These are phyloP conservation scores for Gnetum montanum DNA, from an alignment of 75 land plant species.

Conservation along the genomic window DNA sequence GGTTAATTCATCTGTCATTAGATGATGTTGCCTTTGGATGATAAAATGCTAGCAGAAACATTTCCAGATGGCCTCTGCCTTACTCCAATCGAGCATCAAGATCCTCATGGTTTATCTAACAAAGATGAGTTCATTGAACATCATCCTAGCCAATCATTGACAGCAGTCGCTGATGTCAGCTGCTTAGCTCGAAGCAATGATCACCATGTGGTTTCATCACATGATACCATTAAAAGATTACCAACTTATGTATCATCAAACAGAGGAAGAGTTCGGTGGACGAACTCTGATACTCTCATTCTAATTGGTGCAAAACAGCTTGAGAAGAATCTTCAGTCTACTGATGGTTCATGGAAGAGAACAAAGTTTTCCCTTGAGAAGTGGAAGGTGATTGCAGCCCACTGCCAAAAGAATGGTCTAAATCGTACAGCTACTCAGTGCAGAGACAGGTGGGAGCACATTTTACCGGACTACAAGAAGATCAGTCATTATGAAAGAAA, in stretches of 20 bases:
- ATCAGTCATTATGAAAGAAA: slow-evolving; percentile 7
- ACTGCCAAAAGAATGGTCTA: slow-evolving; percentile 8
- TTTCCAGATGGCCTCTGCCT: slow-evolving; percentile 7
- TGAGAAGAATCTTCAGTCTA: slow-evolving; percentile 5
- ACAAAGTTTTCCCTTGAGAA: slow-evolving; percentile 11
- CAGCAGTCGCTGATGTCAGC: slow-evolving; percentile 1
- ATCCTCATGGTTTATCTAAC: slow-evolving; percentile 1
- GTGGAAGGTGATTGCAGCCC: slow-evolving; percentile 6
- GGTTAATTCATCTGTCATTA: neutral
- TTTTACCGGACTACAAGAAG: slow-evolving; percentile 13
- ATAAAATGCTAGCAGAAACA: slow-evolving; percentile 3
- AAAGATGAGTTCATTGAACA: slow-evolving; percentile 1
- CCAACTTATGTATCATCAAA: neutral
- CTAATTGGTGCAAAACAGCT: slow-evolving; percentile 7
- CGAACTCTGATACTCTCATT: slow-evolving; percentile 2
- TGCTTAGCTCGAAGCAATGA: neutral
- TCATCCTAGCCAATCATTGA: neutral
- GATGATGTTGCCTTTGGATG: neutral
- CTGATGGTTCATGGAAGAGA: slow-evolving; percentile 4
- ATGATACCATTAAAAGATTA: neutral
- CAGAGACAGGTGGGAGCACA: slow-evolving; percentile 15
- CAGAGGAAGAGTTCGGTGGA: slow-evolving; percentile 10
- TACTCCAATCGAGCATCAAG: neutral
- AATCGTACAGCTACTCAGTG: slow-evolving; percentile 16
- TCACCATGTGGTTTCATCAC: neutral